Evolutionary conservation across 805 yeast species (phyloP).

Genomic region (Cyberlindnera americana): DNA sequence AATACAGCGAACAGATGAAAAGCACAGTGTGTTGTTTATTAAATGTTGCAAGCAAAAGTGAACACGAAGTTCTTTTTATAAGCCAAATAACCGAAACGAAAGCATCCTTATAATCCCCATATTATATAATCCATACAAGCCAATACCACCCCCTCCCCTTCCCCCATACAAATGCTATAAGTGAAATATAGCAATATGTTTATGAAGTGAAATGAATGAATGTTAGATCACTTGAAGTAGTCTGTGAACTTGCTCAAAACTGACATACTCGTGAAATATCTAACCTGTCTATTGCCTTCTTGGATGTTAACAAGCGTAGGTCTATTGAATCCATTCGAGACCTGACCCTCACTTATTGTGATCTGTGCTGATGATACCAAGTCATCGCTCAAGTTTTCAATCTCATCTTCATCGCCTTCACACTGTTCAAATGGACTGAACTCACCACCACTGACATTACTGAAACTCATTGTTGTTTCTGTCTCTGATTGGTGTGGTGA

Average conservation of each 20-base stretch:
- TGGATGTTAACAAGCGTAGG: slow-evolving; percentile 16
- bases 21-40: too few species aligned
- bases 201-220: neutral
- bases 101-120: neutral
- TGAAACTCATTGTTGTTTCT: slow-evolving; percentile 24
- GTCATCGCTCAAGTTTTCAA: slow-evolving; percentile 14
- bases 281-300: slow-evolving; percentile 21
- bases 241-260: slow-evolving; percentile 24
- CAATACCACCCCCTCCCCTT: neutral
- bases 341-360: slow-evolving; percentile 13
- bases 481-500: slow-evolving; percentile 22
- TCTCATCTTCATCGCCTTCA: slow-evolving; percentile 15
- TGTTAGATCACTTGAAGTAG: slow-evolving; percentile 20
- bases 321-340: neutral
- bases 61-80: too few species aligned
- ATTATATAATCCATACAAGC: neutral
- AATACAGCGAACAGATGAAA: slow-evolving; percentile 3
- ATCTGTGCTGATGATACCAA: slow-evolving; percentile 21
- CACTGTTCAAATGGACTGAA: slow-evolving; percentile 18
- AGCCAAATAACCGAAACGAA: slow-evolving; percentile 1
- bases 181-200: neutral
- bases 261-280: slow-evolving; percentile 26
- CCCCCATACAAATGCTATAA: neutral
- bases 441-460: slow-evolving; percentile 23
- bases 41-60: too few species aligned